Evolutionary conservation across 768 basidiomycete species (phyloP).

Genomic region (Serendipita sp.): DNA sequence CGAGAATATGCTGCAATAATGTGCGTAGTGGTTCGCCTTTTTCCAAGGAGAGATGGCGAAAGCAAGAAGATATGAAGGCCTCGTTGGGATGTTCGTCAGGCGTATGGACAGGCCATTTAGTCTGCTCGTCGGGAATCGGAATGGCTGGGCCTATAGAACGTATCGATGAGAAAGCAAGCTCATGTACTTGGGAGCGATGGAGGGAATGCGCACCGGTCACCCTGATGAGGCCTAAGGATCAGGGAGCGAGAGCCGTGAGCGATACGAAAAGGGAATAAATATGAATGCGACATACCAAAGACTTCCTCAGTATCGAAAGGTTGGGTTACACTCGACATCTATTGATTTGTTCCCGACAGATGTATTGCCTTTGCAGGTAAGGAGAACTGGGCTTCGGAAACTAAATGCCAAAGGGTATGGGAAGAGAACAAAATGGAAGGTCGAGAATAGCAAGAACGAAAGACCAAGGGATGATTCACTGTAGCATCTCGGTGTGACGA

Average conservation of each 20-base stretch:
- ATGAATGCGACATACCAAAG: neutral
- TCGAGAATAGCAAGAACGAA: too few species aligned
- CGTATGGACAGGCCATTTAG: neutral
- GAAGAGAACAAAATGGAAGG: too few species aligned
- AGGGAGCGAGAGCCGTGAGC: neutral
- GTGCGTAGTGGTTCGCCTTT: neutral
- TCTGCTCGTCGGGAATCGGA: neutral
- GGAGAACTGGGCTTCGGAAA: too few species aligned
- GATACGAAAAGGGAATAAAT: neutral
- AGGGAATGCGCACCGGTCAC: neutral
- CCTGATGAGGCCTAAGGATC: neutral
- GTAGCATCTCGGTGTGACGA: too few species aligned
- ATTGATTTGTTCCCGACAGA: too few species aligned
- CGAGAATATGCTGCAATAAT: neutral
- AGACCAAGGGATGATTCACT: too few species aligned
- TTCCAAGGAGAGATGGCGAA: neutral
- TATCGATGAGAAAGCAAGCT: neutral
- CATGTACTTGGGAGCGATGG: neutral
- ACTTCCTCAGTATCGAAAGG: too few species aligned
- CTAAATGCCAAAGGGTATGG: too few species aligned
- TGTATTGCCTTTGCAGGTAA: too few species aligned
- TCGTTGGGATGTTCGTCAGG: neutral
- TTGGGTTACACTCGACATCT: too few species aligned
- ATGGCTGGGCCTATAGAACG: neutral
- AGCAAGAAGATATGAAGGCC: neutral